Evolutionary conservation across 2,329 filamentous ascomycete genomes (phyloP).

Genomic region (Pestalotiopsis fici): DNA sequence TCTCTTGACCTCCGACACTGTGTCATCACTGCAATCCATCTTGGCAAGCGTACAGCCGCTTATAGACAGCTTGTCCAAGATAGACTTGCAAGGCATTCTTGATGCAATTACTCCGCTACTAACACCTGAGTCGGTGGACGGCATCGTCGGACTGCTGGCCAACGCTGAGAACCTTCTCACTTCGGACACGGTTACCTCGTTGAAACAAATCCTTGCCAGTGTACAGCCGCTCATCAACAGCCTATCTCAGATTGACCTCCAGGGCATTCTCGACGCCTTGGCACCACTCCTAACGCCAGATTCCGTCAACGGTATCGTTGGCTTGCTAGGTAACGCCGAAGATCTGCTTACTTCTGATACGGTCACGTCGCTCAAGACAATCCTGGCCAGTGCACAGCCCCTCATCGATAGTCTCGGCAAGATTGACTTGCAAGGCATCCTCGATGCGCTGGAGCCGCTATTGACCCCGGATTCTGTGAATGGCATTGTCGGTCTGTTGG

Average conservation of each 20-base stretch:
- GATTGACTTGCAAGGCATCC: conserved; percentile 30
- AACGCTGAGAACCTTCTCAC: conserved; percentile 25
- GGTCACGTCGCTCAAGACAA: conserved; percentile 13
- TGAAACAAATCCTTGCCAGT: conserved; percentile 22
- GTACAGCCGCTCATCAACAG: conserved; percentile 28
- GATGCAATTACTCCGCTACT: conserved; percentile 35
- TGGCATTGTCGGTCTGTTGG: conserved; percentile 31
- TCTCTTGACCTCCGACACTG: conserved; percentile 31
- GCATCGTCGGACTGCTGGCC: conserved; percentile 31
- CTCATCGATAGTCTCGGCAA: conserved; percentile 22
- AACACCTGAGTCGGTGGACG: conserved; percentile 25
- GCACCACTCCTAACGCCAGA: conserved; percentile 35
- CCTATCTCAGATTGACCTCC: conserved; percentile 32
- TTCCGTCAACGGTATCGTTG: conserved; percentile 29
- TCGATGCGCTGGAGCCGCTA: conserved; percentile 34
- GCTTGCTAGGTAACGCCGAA: conserved; percentile 28
- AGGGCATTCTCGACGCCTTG: conserved; percentile 20
- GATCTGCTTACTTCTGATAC: conserved; percentile 26
- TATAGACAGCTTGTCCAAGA: conserved; percentile 21
- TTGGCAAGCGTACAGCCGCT: conserved; percentile 16
- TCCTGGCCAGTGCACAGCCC: conserved; percentile 19
- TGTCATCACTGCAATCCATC: conserved; percentile 16
- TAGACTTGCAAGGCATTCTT: conserved; percentile 32
- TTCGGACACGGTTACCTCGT: conserved; percentile 22
- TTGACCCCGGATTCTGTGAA: conserved; percentile 28